Evolutionary conservation across 2,329 filamentous ascomycete genomes (phyloP).

Genomic region (Apiospora sp.): DNA sequence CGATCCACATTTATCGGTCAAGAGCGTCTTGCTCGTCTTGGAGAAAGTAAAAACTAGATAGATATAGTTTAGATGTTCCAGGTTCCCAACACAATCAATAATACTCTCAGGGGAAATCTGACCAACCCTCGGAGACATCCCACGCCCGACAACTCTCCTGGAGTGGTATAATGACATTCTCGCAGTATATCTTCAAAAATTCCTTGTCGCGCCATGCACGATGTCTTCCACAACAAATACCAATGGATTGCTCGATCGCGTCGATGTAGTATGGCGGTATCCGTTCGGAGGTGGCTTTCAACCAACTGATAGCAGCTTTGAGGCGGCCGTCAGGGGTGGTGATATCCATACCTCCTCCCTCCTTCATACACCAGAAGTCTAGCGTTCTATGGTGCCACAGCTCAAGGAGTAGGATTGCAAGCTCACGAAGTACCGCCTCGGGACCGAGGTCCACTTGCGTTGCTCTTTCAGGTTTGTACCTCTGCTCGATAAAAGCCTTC

Average conservation of each 20-base stretch:
- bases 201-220: background rate
- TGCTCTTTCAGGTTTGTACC: too few species aligned
- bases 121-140: background rate
- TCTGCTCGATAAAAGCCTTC: too few species aligned
- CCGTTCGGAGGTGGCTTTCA: background rate
- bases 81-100: too few species aligned
- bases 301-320: background rate
- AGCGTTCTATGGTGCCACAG: background rate
- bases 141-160: slow-evolving; percentile 3
- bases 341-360: background rate
- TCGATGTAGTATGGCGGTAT: background rate
- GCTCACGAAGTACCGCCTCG: background rate
- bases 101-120: background rate
- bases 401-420: background rate
- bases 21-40: too few species aligned
- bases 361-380: background rate
- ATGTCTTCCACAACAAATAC: background rate
- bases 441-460: too few species aligned
- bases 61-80: too few species aligned
- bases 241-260: background rate
- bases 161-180: background rate
- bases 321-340: background rate
- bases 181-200: background rate
- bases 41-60: too few species aligned
- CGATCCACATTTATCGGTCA: too few species aligned